phyloP scores from a whole-genome alignment of 2,329 filamentous ascomycete genomes.

The Byssoonygena ceratinophila region DNA sequence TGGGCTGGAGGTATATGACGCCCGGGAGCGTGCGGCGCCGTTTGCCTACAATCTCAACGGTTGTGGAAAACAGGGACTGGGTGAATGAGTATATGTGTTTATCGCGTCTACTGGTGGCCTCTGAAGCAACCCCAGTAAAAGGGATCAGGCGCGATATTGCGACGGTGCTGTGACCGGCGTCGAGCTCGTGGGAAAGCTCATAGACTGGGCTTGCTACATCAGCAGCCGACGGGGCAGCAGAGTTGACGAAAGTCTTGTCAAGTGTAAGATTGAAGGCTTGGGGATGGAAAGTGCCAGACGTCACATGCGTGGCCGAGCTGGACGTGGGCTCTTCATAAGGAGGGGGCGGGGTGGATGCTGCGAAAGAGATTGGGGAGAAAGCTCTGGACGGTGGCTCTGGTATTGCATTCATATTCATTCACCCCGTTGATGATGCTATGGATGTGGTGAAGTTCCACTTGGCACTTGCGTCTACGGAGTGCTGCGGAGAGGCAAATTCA shows the following conservation, averaged over 20 bases:
- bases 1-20: conserved; percentile 6
- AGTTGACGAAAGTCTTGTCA: conserved; percentile 14
- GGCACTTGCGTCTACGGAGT: no score
- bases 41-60: conserved; percentile 16
- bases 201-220: conserved; percentile 10
- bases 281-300: not conserved
- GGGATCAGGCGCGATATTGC: conserved; percentile 14
- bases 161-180: conserved; percentile 13
- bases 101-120: conserved; percentile 5
- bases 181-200: conserved; percentile 14
- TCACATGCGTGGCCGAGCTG: not conserved
- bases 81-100: conserved; percentile 17
- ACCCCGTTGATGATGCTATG: no score
- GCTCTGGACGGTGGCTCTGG: not conserved
- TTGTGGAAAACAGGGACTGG: conserved; percentile 10
- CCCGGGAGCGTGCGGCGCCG: conserved; percentile 15
- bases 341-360: conserved; percentile 4
- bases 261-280: conserved; percentile 14
- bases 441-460: no score
- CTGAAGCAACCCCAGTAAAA: not conserved
- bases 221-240: conserved; percentile 9
- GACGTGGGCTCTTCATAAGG: conserved; percentile 12
- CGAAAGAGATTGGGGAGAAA: not conserved
- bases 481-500: no score
- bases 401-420: no score